Conservation (phyloP, 192 early-diverging fungal species). For the Coemansia furcata region DNA sequence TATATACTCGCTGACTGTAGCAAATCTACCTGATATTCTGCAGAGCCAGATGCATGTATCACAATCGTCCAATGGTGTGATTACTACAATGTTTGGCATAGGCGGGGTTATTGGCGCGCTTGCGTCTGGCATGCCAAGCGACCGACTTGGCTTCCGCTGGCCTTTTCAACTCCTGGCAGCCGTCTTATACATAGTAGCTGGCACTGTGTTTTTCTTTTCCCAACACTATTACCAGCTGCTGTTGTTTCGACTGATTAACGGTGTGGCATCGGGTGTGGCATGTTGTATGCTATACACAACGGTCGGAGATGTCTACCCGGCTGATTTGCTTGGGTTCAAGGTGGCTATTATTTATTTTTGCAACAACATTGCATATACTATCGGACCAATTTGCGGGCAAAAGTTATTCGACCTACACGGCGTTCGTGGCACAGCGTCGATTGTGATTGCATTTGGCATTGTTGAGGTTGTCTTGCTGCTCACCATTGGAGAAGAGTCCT, state of each 20-base stretch:
- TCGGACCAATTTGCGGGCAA: slow-evolving; percentile 31
- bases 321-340: slow-evolving; percentile 35
- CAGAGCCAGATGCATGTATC: slow-evolving; percentile 29
- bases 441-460: slow-evolving; percentile 29
- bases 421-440: slow-evolving; percentile 14
- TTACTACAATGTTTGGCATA: slow-evolving; percentile 40
- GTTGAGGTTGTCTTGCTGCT: slow-evolving; percentile 18
- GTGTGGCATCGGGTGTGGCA: slow-evolving; percentile 27
- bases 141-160: slow-evolving; percentile 11
- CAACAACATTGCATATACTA: slow-evolving; percentile 40
- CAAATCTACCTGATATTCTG: slow-evolving; percentile 35
- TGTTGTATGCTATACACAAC: slow-evolving; percentile 32
- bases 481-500: slow-evolving; percentile 23
- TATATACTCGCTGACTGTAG: slow-evolving; percentile 28
- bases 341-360: slow-evolving; percentile 26
- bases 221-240: slow-evolving; percentile 32
- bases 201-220: slow-evolving; percentile 19
- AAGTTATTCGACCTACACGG: slow-evolving; percentile 20
- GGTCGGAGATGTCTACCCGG: slow-evolving; percentile 37
- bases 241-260: slow-evolving; percentile 26
- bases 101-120: slow-evolving; percentile 17
- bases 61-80: slow-evolving; percentile 25
- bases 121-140: slow-evolving; percentile 16
- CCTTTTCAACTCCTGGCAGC: slow-evolving; percentile 18
- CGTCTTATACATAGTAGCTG: slow-evolving; percentile 21